These are phyloP conservation scores for Corynespora cassiicola DNA, from an alignment of 2,329 filamentous ascomycete species.

Conservation along the genomic window DNA sequence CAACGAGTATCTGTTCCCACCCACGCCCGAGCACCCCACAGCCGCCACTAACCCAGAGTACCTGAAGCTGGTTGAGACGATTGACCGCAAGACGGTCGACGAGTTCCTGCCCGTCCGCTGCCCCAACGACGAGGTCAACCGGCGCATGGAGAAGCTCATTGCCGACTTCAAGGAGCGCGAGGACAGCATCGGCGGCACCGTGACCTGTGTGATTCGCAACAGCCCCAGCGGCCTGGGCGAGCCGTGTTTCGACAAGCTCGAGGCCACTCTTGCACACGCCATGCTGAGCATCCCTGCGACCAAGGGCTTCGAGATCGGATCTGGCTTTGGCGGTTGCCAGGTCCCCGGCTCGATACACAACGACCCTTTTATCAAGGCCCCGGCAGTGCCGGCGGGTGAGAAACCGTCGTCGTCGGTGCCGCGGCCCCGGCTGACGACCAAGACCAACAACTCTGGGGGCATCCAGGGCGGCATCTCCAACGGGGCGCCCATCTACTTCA, in stretches of 20 bases:
- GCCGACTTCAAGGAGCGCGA: conserved; percentile 77
- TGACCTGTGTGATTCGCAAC: conserved; percentile 91
- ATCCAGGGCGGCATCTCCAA: conserved; percentile 97
- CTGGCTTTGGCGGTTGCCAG: conserved; percentile 86
- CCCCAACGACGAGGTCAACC: conserved; percentile 70
- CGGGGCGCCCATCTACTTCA: conserved; percentile 92
- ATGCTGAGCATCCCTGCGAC: conserved; percentile 96
- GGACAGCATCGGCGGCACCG: conserved; percentile 93
- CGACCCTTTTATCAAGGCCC: conserved; percentile 77
- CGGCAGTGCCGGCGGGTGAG: conserved; percentile 54
- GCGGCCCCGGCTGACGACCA: conserved; percentile 74
- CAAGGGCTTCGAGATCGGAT: conserved; percentile 95
- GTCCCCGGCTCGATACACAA: conserved; percentile 91
- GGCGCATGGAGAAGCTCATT: conserved; percentile 80
- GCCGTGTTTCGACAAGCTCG: conserved; percentile 93
- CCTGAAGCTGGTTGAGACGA: conserved; percentile 72
- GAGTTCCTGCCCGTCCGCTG: conserved; percentile 85
- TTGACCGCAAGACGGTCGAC: conserved; percentile 81
- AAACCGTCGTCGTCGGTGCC: conserved; percentile 45
- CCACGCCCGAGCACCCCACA: conserved; percentile 68
- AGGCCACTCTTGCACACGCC: conserved; percentile 87
- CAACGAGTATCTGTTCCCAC: conserved; percentile 76
- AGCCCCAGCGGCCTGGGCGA: conserved; percentile 86
- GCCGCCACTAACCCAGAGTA: conserved; percentile 80
- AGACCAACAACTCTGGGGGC: conserved; percentile 93